These are phyloP conservation scores for Sporothrix inflata DNA, from an alignment of 2,329 filamentous ascomycete genomes.

Conservation along the genomic window DNA sequence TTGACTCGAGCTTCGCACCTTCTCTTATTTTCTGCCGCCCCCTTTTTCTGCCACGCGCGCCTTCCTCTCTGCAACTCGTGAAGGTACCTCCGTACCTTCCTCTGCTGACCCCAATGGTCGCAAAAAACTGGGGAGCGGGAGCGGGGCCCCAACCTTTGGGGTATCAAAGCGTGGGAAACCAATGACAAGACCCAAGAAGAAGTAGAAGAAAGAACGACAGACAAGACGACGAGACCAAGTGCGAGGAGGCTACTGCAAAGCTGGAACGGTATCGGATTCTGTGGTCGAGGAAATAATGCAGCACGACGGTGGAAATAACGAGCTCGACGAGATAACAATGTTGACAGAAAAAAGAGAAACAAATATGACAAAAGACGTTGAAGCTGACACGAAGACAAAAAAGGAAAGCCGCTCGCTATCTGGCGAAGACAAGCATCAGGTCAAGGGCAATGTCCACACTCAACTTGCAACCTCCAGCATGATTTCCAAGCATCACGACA, in stretches of 20 bases:
- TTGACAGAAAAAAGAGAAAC: background rate
- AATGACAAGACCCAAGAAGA: background rate
- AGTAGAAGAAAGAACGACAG: background rate
- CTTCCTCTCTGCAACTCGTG: background rate
- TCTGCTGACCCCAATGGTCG: background rate
- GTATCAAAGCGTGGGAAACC: background rate
- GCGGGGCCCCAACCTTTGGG: background rate
- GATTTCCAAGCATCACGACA: background rate
- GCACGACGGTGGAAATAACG: background rate
- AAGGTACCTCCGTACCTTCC: background rate
- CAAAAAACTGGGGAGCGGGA: background rate
- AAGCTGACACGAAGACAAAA: background rate
- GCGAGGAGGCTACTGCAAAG: background rate
- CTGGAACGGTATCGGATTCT: background rate
- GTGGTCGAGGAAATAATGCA: background rate
- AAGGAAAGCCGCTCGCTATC: background rate
- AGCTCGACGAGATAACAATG: background rate
- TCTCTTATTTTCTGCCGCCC: background rate
- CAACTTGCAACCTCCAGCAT: background rate
- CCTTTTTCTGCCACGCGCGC: background rate
- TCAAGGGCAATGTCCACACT: background rate
- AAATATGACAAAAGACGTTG: background rate
- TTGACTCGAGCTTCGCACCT: background rate
- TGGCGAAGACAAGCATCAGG: no score
- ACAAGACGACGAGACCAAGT: no score